Conservation (phyloP, 306 rosid genomes). For the Prunus fruticosa region DNA sequence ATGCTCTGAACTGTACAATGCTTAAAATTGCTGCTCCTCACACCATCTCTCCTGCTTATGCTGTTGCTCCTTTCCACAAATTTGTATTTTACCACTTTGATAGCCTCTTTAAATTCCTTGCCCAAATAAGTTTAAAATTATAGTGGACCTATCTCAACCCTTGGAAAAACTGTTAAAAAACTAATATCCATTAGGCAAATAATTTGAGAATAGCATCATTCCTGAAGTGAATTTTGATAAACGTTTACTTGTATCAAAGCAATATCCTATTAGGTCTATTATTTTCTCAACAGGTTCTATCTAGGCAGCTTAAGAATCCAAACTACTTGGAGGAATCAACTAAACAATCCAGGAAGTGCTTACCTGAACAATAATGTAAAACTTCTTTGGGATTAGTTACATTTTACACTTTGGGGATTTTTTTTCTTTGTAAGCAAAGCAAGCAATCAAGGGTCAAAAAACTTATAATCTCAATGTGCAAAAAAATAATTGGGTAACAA, state of each 20-base stretch:
- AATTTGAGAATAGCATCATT: neutral
- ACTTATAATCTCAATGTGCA: neutral
- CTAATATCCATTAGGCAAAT: neutral
- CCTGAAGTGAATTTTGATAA: neutral
- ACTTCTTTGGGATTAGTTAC: neutral
- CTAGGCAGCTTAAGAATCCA: neutral
- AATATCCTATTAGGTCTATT: neutral
- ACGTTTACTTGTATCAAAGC: neutral
- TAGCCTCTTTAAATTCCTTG: neutral
- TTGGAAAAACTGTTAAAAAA: neutral
- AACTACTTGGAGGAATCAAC: neutral
- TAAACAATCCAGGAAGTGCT: neutral
- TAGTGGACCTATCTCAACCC: neutral
- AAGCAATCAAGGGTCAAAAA: neutral
- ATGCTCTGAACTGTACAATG: neutral
- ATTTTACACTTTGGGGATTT: too few species aligned
- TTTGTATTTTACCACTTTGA: neutral
- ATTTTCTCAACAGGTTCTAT: neutral
- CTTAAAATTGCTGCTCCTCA: neutral
- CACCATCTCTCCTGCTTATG: neutral
- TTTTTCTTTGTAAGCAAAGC: too few species aligned
- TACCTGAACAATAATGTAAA: neutral
- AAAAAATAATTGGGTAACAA: conserved; percentile 6
- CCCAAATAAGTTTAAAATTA: neutral
- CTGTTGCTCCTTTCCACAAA: neutral